These are phyloP conservation scores for Marasmius fiardii DNA, from an alignment of 1,284 basidiomycete genomes.

Conservation along the genomic window DNA sequence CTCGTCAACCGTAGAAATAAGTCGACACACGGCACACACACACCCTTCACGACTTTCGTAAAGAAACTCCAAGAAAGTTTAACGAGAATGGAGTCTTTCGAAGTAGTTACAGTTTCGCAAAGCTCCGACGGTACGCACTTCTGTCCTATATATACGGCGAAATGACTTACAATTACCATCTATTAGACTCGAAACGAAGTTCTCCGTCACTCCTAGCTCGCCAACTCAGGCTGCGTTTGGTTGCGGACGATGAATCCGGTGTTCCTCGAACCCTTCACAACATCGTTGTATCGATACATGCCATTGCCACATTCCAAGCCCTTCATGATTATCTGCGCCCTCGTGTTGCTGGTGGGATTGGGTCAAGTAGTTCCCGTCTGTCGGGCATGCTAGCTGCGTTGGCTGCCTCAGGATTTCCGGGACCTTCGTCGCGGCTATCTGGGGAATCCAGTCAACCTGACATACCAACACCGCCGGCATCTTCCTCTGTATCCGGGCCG, in stretches of 20 bases:
- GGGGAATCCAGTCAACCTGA: conserved; percentile 21
- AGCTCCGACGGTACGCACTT: conserved; percentile 62
- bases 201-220: conserved; percentile 86
- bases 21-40: conserved; percentile 40
- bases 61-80: conserved; percentile 94
- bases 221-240: conserved; percentile 83
- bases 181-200: conserved; percentile 76
- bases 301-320: conserved; percentile 94
- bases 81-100: conserved; percentile 91
- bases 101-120: conserved; percentile 84
- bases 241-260: conserved; percentile 84
- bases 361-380: conserved; percentile 55
- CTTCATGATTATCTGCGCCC: conserved; percentile 93
- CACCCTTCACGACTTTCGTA: conserved; percentile 78
- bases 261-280: conserved; percentile 83
- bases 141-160: neutral
- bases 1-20: conserved; percentile 59
- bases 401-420: conserved; percentile 69
- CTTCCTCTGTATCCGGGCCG: conserved; percentile 27
- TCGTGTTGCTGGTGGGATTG: conserved; percentile 75
- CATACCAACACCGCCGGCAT: conserved; percentile 18
- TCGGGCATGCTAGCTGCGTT: conserved; percentile 91
- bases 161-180: conserved; percentile 1
- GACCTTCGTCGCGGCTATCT: conserved; percentile 24
- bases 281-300: conserved; percentile 93